A percentile compares a stretch with the other conserved stretches of the same genome.
phyloP scores from a whole-genome alignment of 495 filamentous ascomycete species.

The Daldinia concentrica region DNA sequence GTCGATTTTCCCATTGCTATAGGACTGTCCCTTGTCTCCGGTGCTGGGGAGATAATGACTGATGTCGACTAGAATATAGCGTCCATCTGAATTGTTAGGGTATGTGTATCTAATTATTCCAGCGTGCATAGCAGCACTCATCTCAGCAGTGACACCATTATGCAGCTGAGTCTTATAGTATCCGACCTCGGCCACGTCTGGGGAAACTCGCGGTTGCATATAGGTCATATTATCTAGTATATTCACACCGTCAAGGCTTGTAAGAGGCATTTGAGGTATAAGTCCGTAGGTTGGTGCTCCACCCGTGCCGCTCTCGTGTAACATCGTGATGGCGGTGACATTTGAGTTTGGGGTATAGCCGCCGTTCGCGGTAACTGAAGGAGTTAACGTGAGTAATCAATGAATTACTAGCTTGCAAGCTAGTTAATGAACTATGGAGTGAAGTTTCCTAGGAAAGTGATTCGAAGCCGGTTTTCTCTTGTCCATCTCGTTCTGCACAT shows the following conservation, averaged over 20 bases:
- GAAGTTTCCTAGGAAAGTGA: no score
- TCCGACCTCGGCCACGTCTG: slow-evolving; percentile 65
- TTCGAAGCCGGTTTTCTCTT: not conserved
- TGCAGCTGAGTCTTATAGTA: slow-evolving; percentile 66
- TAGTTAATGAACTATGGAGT: no score
- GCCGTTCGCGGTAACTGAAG: slow-evolving; percentile 27
- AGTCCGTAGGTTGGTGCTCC: slow-evolving; percentile 77
- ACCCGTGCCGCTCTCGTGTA: slow-evolving; percentile 77
- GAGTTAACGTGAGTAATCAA: not conserved
- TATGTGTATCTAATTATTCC: slow-evolving; percentile 71
- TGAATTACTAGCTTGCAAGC: not conserved
- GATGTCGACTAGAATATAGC: slow-evolving; percentile 69
- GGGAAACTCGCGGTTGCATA: slow-evolving; percentile 49
- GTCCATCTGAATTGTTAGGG: slow-evolving; percentile 51
- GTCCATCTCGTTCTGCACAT: not conserved
- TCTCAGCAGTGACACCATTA: slow-evolving; percentile 63
- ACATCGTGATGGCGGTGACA: slow-evolving; percentile 73
- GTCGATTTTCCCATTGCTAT: slow-evolving; percentile 62
- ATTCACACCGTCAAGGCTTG: slow-evolving; percentile 56
- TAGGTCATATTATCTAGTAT: slow-evolving; percentile 65
- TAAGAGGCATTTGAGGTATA: slow-evolving; percentile 69
- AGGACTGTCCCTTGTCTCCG: slow-evolving; percentile 62
- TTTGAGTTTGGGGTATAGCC: slow-evolving; percentile 66
- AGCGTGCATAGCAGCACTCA: slow-evolving; percentile 66
- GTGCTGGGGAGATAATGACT: slow-evolving; percentile 71